Evolutionary conservation across 1,284 basidiomycete species (phyloP), one percentile per base, ranked within the genome.

Genomic region (Cutaneotrichosporon daszewskae): DNA sequence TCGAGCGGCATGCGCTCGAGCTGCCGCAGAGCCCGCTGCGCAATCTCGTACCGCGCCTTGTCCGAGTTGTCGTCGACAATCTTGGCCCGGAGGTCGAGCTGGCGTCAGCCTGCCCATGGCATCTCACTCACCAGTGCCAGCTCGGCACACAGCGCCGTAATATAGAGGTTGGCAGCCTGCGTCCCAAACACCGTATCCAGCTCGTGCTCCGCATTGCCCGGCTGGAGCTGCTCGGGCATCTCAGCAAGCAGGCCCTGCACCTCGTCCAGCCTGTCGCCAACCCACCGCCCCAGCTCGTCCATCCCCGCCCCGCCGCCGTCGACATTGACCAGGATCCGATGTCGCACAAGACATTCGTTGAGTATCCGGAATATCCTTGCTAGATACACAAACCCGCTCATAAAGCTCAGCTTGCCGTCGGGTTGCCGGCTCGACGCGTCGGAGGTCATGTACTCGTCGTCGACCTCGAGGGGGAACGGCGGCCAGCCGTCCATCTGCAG

Each of bases 131-230:
- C 58, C 40, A 60, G 31, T 2, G 55, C 54, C 20, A 60, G 53
- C 43, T 58, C 57, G 5, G 43, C 47, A 32, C 51, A 55, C 25
- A 58, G 41, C 25, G 59, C 57, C 1, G 59, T 58, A 34, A 60
- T 57, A n/a, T 49, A 48, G n/a, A 60, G 45, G 29, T 60, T 58
- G 7, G 59, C 59, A 18, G 51, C 42, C 42, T 60, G 57, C 11
- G 56, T 60, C 6, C 51, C 59, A 29, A 49, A 49, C 33, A 37
- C 53, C 10, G 32, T 34, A 12, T 28, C 16, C 13, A 13, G 18
- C 14, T 32, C 43, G 25, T 27, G 25, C n/a, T n/a, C n/a, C 8
- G 32, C 32, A 20, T 37, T 46, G 22, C 16, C 40, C 22, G 34
- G 36, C 47, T 18, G 49, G 19, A 42, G 40, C 35, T 26, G 12